phyloP scores from a whole-genome alignment of 192 early-diverging fungal genomes.

The Funneliformis geosporum region DNA sequence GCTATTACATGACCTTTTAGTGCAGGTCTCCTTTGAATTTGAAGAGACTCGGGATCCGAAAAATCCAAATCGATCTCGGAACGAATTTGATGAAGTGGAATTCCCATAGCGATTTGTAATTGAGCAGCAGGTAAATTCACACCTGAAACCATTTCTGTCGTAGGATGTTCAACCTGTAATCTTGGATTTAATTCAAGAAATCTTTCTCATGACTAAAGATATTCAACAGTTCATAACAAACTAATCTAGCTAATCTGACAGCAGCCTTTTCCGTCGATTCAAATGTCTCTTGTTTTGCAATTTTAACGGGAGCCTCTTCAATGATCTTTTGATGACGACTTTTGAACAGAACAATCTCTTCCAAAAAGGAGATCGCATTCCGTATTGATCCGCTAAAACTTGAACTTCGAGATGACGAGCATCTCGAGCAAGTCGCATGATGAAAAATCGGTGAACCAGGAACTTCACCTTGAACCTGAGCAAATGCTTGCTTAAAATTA shows the following conservation, averaged over 20 bases:
- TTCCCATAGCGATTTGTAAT: slow-evolving; percentile 99
- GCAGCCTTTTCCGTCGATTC: slow-evolving; percentile 95
- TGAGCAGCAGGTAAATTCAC: slow-evolving; percentile 96
- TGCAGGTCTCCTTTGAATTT: slow-evolving; percentile 88
- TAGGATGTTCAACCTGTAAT: slow-evolving; percentile 98
- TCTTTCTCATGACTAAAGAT: slow-evolving; percentile 84
- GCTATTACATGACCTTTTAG: slow-evolving; percentile 99
- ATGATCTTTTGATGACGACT: slow-evolving; percentile 99
- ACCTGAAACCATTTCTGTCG: slow-evolving; percentile 98
- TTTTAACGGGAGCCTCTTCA: slow-evolving; percentile 94
- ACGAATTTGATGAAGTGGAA: slow-evolving; percentile 91
- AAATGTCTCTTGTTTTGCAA: slow-evolving; percentile 76
- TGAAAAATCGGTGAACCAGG: slow-evolving; percentile 97
- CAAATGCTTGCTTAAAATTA: slow-evolving; percentile 76
- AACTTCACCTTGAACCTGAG: slow-evolving; percentile 92
- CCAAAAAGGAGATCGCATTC: slow-evolving; percentile 99
- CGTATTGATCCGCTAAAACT: slow-evolving; percentile 93
- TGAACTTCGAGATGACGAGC: slow-evolving; percentile 97
- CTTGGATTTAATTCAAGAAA: slow-evolving; percentile 94
- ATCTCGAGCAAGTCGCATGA: slow-evolving; percentile 96
- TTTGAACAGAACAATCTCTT: slow-evolving; percentile 96
- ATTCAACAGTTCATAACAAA: slow-evolving; percentile 98
- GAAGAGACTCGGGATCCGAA: slow-evolving; percentile 64
- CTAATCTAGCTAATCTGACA: slow-evolving; percentile 90
- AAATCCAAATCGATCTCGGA: slow-evolving; percentile 96